A percentile compares a stretch with the other conserved stretches of the same genome.
Conservation (phyloP, 1,139 yeast genomes). For the Pichiaceae sp. region DNA sequence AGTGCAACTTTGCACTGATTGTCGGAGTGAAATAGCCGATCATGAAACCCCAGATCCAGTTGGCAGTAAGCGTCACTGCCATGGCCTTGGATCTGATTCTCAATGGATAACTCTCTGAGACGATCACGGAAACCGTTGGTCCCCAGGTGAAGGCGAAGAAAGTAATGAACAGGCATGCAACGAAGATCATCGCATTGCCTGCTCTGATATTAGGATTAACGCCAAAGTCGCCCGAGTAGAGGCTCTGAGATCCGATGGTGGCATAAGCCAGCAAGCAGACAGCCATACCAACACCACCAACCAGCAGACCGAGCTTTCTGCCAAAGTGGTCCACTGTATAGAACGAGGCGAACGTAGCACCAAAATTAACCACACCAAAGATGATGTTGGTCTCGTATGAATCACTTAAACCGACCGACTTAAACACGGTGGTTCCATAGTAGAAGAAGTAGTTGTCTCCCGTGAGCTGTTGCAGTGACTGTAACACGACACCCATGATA, state of each 20-base stretch:
- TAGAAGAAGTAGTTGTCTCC: conserved; percentile 67
- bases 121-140: conserved; percentile 71
- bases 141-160: conserved; percentile 86
- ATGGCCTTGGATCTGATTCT: conserved; percentile 74
- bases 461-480: conserved; percentile 59
- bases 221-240: conserved; percentile 24
- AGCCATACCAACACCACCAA: conserved; percentile 51
- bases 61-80: conserved; percentile 65
- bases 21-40: conserved; percentile 71
- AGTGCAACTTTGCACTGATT: conserved; percentile 42
- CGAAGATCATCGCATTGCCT: conserved; percentile 34
- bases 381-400: conserved; percentile 38
- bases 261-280: conserved; percentile 52
- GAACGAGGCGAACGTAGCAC: conserved; percentile 25
- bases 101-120: conserved; percentile 73
- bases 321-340: conserved; percentile 37
- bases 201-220: conserved; percentile 18
- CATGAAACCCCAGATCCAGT: conserved; percentile 75
- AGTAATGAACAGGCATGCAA: conserved; percentile 71
- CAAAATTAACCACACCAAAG: conserved; percentile 57
- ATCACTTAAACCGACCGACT: conserved; percentile 40
- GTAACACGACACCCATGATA: conserved; percentile 32
- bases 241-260: conserved; percentile 45
- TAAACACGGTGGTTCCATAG: conserved; percentile 57
- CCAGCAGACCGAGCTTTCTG: conserved; percentile 39